Conservation (phyloP, 805 yeast genomes). For the Zygotorulaspora chibaensis region DNA sequence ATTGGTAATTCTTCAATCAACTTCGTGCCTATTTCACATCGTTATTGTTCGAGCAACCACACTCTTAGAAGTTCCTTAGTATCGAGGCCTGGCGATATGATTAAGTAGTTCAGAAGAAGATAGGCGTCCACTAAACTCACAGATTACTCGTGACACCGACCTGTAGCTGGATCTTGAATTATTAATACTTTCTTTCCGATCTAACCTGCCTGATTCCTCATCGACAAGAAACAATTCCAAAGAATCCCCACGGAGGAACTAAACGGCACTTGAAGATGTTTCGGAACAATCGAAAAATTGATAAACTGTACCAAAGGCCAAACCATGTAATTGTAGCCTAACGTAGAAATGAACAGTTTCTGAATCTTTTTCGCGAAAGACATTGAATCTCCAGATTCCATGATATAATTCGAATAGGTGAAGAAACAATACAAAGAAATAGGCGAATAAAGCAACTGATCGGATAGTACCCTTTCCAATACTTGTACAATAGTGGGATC, state of each 20-base stretch:
- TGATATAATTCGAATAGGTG: constrained; percentile 73
- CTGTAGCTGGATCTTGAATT: not conserved
- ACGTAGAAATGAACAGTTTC: constrained; percentile 61
- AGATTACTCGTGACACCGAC: no score
- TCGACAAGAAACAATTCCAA: constrained; percentile 91
- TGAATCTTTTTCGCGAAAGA: constrained; percentile 62
- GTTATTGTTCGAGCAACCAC: no score
- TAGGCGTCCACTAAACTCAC: no score
- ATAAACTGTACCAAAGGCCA: constrained; percentile 82
- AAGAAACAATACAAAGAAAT: constrained; percentile 75
- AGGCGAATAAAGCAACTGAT: constrained; percentile 88
- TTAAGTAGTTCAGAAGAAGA: no score
- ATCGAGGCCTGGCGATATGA: no score
- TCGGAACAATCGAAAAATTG: constrained; percentile 67
- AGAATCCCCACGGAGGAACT: constrained; percentile 80
- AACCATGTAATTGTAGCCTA: constrained; percentile 63
- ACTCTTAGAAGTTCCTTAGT: no score
- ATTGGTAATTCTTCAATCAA: no score
- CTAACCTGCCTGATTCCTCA: constrained; percentile 55
- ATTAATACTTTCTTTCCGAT: constrained; percentile 6
- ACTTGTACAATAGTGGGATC: constrained; percentile 84
- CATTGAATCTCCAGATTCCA: constrained; percentile 67
- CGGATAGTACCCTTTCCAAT: constrained; percentile 80
- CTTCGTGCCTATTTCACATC: no score
- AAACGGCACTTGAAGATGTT: constrained; percentile 82